phyloP scores from a whole-genome alignment of 176 grass and related monocot species.

The Panicum miliaceum region DNA sequence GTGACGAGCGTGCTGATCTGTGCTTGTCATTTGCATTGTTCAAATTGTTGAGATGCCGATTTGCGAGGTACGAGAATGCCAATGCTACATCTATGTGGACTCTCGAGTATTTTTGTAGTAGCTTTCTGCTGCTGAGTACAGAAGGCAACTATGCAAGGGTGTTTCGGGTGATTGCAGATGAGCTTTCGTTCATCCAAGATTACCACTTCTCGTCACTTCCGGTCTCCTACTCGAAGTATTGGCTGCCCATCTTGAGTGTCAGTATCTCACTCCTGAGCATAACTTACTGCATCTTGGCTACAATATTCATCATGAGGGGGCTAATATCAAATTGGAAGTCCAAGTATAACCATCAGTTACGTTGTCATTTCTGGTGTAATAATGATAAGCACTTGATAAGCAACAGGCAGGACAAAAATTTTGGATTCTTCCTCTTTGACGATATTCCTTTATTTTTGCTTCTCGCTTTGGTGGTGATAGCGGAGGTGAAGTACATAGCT shows the following conservation, averaged over 20 bases:
- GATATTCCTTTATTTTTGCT: not conserved
- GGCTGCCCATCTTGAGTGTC: not conserved
- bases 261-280: slow-evolving; percentile 4
- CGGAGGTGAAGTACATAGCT: not conserved
- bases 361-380: not conserved
- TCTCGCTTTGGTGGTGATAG: not conserved
- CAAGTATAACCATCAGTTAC: not conserved
- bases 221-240: not conserved
- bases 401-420: not conserved
- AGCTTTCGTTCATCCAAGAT: slow-evolving; percentile 36
- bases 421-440: slow-evolving; percentile 5
- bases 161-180: slow-evolving; percentile 6
- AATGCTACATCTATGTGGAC: not conserved
- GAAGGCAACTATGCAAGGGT: not conserved
- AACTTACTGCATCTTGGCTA: not conserved
- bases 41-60: not conserved
- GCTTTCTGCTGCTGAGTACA: not conserved
- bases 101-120: not conserved
- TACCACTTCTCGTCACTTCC: slow-evolving; percentile 30
- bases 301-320: not conserved
- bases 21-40: slow-evolving; percentile 11
- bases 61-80: not conserved
- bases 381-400: not conserved
- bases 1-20: not conserved
- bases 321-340: not conserved